These are phyloP conservation scores for Geranium rotundifolium DNA, from an alignment of 345 rosid species.

Conservation along the genomic window DNA sequence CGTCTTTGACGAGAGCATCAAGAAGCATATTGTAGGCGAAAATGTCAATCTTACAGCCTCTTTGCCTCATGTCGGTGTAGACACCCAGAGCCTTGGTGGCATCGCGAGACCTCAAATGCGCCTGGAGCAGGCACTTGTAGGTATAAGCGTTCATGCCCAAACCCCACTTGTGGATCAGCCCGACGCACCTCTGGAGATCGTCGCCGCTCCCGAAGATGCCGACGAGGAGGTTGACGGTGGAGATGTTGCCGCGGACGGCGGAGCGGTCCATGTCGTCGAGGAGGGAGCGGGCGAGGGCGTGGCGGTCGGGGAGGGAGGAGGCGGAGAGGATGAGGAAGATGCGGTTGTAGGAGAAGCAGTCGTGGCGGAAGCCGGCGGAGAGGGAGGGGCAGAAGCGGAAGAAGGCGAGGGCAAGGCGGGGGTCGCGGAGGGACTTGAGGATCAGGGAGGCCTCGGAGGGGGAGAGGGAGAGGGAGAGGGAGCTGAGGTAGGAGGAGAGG, in stretches of 20 bases:
- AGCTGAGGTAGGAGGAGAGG: conserved; percentile 49
- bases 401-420: conserved; percentile 54
- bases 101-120: conserved; percentile 60
- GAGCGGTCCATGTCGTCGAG: conserved; percentile 51
- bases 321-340: conserved; percentile 62
- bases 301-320: conserved; percentile 35
- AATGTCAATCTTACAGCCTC: conserved; percentile 56
- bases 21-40: conserved; percentile 83
- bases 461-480: conserved; percentile 54
- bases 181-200: conserved; percentile 47
- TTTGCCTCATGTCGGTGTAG: conserved; percentile 59
- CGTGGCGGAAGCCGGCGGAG: conserved; percentile 41
- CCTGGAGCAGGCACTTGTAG: conserved; percentile 72
- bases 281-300: conserved; percentile 36
- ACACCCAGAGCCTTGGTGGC: conserved; percentile 38
- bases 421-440: conserved; percentile 67
- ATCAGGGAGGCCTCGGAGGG: conserved; percentile 67
- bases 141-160: conserved; percentile 68
- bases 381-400: conserved; percentile 49
- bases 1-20: conserved; percentile 74
- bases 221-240: conserved; percentile 64
- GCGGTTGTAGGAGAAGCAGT: conserved; percentile 57
- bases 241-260: conserved; percentile 45
- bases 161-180: conserved; percentile 58
- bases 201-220: conserved; percentile 47